phyloP scores from a whole-genome alignment of 139 green algal species.

The Chlamydomonas eustigma region DNA sequence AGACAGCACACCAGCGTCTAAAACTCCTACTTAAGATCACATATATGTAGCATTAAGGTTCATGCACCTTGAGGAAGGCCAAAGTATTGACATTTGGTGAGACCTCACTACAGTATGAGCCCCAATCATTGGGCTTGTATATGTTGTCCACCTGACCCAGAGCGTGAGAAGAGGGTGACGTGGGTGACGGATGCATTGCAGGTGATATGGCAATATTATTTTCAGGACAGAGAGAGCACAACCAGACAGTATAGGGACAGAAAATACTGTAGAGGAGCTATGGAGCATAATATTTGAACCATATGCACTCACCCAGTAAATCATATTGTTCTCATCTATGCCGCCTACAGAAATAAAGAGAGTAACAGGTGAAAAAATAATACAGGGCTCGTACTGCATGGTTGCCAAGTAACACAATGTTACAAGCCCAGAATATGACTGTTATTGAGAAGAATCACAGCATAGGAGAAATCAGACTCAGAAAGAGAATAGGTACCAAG shows the following conservation, averaged over 20 bases:
- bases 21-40: too few species aligned
- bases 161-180: background rate
- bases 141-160: background rate
- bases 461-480: too few species aligned
- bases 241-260: too few species aligned
- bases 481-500: too few species aligned
- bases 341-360: background rate
- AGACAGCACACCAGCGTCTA: too few species aligned
- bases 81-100: background rate
- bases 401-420: background rate
- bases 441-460: too few species aligned
- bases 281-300: too few species aligned
- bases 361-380: background rate
- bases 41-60: too few species aligned
- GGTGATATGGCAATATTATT: background rate
- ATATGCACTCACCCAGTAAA: background rate
- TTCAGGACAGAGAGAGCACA: background rate
- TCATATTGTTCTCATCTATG: background rate
- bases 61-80: background rate
- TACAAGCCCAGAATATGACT: background rate
- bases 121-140: background rate
- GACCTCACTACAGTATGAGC: background rate
- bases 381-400: background rate
- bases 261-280: background rate
- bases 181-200: background rate